Conservation (phyloP, 164 flowering plant species). For the Kingdonia uniflora region DNA sequence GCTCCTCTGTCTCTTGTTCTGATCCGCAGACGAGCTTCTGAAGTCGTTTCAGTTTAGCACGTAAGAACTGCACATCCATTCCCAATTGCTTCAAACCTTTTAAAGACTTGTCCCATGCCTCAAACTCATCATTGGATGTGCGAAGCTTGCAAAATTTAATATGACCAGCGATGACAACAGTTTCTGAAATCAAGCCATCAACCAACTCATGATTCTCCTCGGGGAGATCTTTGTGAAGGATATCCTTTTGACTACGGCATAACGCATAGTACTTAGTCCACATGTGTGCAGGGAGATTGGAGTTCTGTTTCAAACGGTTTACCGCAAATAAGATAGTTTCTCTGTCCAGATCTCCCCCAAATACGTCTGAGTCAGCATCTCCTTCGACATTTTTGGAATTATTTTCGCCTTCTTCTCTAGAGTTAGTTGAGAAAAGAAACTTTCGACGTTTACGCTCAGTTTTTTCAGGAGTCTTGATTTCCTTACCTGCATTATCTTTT, state of each 20-base stretch:
- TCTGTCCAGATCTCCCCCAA: slow-evolving; percentile 8
- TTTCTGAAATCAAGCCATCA: slow-evolving; percentile 27
- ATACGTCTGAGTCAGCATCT: slow-evolving; percentile 18
- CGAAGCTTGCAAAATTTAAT: slow-evolving; percentile 23
- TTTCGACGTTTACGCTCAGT: neutral
- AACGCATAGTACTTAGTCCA: slow-evolving; percentile 26
- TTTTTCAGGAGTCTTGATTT: neutral
- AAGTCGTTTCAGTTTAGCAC: neutral
- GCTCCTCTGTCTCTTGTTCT: neutral
- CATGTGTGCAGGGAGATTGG: slow-evolving; percentile 19
- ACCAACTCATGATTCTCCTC: slow-evolving; percentile 19
- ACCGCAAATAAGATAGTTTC: slow-evolving; percentile 22
- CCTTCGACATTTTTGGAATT: slow-evolving; percentile 12
- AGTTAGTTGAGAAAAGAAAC: neutral
- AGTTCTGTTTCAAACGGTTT: slow-evolving; percentile 22
- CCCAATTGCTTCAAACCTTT: slow-evolving; percentile 38
- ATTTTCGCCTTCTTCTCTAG: neutral
- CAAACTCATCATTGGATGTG: slow-evolving; percentile 20
- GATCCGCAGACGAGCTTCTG: neutral
- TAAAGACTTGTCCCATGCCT: slow-evolving; percentile 33
- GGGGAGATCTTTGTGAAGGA: slow-evolving; percentile 25
- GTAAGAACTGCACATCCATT: slow-evolving; percentile 40
- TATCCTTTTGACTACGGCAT: slow-evolving; percentile 25
- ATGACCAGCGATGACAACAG: slow-evolving; percentile 26
- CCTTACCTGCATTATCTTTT: neutral